Evolutionary conservation across 192 early-diverging fungal genomes (phyloP).

Genomic region (Coemansia aciculifera): DNA sequence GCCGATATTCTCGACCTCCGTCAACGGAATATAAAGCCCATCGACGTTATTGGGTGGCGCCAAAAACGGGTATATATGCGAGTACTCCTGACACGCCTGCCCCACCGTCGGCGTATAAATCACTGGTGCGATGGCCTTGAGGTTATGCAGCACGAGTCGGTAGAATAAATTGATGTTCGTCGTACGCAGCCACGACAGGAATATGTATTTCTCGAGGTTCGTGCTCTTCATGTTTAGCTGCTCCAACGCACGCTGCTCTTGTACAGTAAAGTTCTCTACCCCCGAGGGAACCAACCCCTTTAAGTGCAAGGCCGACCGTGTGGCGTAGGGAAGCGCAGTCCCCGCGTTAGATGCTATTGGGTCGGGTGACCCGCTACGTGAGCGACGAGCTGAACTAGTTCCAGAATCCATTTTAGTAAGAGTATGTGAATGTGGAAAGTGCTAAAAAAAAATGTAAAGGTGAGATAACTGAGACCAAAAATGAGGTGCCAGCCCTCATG

Average conservation of each 20-base stretch:
- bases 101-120: conserved; percentile 82
- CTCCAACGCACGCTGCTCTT: conserved; percentile 68
- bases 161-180: conserved; percentile 80
- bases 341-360: conserved; percentile 38
- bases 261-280: conserved; percentile 69
- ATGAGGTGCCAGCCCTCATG: not conserved
- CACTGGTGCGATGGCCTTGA: conserved; percentile 68
- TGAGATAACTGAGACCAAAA: not conserved
- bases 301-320: conserved; percentile 61
- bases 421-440: not conserved
- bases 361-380: conserved; percentile 51
- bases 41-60: conserved; percentile 65
- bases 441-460: not conserved
- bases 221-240: conserved; percentile 67
- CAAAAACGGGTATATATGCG: conserved; percentile 78
- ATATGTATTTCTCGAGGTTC: conserved; percentile 77
- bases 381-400: conserved; percentile 16
- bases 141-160: conserved; percentile 68
- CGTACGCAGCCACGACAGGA: conserved; percentile 71
- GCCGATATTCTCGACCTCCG: conserved; percentile 65
- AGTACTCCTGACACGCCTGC: conserved; percentile 79
- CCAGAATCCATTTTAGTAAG: not conserved
- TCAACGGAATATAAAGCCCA: conserved; percentile 79
- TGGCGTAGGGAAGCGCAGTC: conserved; percentile 37
- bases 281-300: conserved; percentile 67